Evolutionary conservation across 108 stramenopile species (phyloP).

Genomic region (Nitzschia sp.): DNA sequence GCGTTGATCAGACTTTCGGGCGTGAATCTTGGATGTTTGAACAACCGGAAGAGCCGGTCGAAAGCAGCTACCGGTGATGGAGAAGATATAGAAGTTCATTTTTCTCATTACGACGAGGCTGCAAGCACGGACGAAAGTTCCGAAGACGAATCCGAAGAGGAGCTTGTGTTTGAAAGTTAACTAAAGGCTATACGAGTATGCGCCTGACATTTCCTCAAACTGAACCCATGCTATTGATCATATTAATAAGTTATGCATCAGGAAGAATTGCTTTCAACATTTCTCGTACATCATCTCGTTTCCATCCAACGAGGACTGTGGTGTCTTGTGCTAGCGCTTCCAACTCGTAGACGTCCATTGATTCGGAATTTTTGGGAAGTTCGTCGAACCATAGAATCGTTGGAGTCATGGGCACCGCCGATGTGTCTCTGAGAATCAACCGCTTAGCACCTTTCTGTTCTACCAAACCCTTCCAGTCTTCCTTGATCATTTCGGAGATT

Average conservation of each 20-base stretch:
- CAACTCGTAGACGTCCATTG: conserved; percentile 4
- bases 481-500: conserved; percentile 47
- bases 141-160: too few relatives aligned
- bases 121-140: too few relatives aligned
- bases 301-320: conserved; percentile 53
- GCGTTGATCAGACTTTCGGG: too few relatives aligned
- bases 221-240: too few relatives aligned
- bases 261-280: conserved; percentile 66
- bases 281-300: conserved; percentile 66
- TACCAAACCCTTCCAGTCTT: conserved; percentile 43
- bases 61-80: too few relatives aligned
- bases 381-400: conserved; percentile 32
- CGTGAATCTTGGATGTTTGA: too few relatives aligned
- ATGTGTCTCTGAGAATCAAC: conserved; percentile 5
- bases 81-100: too few relatives aligned
- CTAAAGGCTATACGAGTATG: too few relatives aligned
- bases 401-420: conserved; percentile 5
- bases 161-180: too few relatives aligned
- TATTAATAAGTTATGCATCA: conserved; percentile 39
- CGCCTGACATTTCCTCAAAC: too few relatives aligned
- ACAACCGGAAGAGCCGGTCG: too few relatives aligned
- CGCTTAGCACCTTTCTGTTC: conserved; percentile 45
- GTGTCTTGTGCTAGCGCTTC: conserved; percentile 48
- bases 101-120: too few relatives aligned
- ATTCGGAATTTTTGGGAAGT: not conserved